Conservation (phyloP, 2,329 filamentous ascomycete species). For the Venturia aucupariae region DNA sequence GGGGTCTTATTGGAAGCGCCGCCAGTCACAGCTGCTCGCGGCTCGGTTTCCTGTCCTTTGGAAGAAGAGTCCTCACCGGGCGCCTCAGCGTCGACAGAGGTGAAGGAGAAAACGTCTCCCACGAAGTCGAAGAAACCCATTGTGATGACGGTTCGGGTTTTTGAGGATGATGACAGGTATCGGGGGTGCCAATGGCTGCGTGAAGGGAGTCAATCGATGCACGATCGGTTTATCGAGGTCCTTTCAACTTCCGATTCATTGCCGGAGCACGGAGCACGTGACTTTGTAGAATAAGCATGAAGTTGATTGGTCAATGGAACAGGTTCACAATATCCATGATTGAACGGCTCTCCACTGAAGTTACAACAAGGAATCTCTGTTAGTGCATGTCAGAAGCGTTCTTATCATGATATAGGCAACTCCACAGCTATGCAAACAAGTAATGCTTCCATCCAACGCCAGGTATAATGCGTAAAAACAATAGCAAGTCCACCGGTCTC, state of each 20-base stretch:
- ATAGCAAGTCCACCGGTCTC: not conserved
- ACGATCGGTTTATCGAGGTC: not conserved
- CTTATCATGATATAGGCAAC: not conserved
- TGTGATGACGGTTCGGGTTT: conserved; percentile 29
- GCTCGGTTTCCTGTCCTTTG: conserved; percentile 23
- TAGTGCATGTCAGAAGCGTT: not conserved
- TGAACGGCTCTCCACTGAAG: not conserved
- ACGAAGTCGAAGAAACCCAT: conserved; percentile 59
- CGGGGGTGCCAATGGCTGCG: conserved; percentile 11
- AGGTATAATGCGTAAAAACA: conserved; percentile 9
- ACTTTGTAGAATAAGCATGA: not conserved
- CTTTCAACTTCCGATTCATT: not conserved
- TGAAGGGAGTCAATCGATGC: conserved; percentile 1
- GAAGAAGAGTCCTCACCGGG: conserved; percentile 27
- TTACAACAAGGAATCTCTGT: not conserved
- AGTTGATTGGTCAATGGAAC: not conserved
- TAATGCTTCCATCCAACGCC: not conserved
- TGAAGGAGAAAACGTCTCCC: conserved; percentile 51
- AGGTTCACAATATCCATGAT: not conserved
- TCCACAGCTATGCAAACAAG: not conserved
- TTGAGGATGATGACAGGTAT: conserved; percentile 15
- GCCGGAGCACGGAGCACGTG: not conserved
- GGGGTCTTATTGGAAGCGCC: conserved; percentile 19
- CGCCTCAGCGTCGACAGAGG: conserved; percentile 36
- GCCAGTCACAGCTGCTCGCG: conserved; percentile 31